phyloP scores from a whole-genome alignment of 129 eudicot species.

The Saposhnikovia divaricata region DNA sequence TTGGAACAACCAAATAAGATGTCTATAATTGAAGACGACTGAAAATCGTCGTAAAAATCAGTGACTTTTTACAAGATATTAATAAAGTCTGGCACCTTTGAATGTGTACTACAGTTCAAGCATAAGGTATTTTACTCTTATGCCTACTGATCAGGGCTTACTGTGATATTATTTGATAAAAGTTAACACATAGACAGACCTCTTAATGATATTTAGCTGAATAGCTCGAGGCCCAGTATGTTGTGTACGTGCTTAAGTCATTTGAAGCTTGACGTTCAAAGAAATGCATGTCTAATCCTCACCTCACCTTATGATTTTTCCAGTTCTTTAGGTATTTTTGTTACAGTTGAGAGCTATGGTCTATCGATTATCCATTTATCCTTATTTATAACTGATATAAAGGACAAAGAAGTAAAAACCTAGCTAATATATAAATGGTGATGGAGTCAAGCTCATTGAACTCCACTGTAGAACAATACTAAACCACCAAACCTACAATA shows the following conservation, averaged over 20 bases:
- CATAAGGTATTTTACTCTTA: neutral
- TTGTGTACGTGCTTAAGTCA: neutral
- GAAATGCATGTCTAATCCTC: neutral
- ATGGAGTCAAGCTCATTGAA: neutral
- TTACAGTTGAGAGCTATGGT: neutral
- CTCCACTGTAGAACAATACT: neutral
- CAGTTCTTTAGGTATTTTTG: neutral
- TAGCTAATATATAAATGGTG: neutral
- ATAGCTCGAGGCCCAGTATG: neutral
- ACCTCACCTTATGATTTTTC: neutral
- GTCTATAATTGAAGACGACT: neutral
- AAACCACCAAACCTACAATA: neutral
- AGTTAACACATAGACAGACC: neutral
- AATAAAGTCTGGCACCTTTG: neutral
- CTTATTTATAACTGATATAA: neutral
- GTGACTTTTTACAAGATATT: neutral
- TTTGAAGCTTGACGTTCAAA: neutral
- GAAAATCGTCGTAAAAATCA: neutral
- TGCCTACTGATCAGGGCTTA: neutral
- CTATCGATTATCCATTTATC: neutral
- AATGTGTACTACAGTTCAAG: neutral
- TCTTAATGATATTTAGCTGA: neutral
- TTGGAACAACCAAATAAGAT: neutral
- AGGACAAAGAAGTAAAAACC: neutral
- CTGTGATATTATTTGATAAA: neutral